A percentile compares a stretch with the other conserved stretches of the same genome.
Evolutionary conservation across 2,329 filamentous ascomycete genomes (phyloP).

Genomic region (Diaporthe vexans): DNA sequence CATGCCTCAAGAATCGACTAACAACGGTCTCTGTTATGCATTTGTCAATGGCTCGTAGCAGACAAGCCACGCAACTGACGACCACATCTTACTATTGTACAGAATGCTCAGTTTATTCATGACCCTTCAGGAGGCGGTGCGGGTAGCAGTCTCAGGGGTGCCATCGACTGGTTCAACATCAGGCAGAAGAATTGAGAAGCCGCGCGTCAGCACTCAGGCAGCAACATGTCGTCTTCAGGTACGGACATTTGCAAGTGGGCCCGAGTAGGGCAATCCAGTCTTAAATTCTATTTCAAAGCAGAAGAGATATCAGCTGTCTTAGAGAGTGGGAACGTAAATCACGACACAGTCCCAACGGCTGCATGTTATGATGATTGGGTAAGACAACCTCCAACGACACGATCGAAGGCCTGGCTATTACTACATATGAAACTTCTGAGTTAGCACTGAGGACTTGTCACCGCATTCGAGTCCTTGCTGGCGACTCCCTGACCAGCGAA

Average conservation of each 20-base stretch:
- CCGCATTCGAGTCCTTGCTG: neutral
- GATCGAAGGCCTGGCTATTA: neutral
- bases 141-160: neutral
- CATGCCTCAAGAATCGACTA: neutral
- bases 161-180: neutral
- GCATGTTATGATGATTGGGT: too few relatives aligned
- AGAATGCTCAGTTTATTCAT: neutral
- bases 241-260: too few relatives aligned
- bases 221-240: neutral
- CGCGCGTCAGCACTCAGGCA: neutral
- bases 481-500: neutral
- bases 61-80: neutral
- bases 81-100: neutral
- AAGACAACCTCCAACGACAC: neutral
- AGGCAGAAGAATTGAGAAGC: conserved; percentile 14
- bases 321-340: neutral
- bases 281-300: too few relatives aligned
- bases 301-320: neutral
- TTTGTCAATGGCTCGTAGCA: neutral
- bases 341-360: neutral
- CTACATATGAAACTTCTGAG: neutral
- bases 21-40: neutral
- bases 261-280: too few relatives aligned
- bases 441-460: neutral
- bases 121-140: neutral